A percentile compares a stretch with the other conserved stretches of the same genome.
Evolutionary conservation across 345 rosid genomes (phyloP).

Genomic region (Ceriops tagal): DNA sequence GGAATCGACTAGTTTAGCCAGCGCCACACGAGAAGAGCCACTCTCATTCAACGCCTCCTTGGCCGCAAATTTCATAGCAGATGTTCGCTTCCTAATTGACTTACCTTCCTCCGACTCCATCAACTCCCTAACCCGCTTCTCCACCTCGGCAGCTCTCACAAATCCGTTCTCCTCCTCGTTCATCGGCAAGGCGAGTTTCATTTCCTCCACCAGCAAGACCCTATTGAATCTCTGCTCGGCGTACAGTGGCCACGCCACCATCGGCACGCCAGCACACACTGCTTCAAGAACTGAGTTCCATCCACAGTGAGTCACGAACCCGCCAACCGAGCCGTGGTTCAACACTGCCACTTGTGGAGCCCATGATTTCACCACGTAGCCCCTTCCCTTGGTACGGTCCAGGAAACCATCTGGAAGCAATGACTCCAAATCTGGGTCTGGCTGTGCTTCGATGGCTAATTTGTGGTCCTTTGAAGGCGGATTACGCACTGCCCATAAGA

Average conservation of each 20-base stretch:
- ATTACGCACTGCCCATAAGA: conserved; percentile 46
- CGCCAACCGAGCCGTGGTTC: conserved; percentile 47
- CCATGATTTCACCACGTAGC: too few species aligned
- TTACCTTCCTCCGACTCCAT: conserved; percentile 40
- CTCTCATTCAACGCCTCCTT: conserved; percentile 29
- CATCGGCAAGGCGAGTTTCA: conserved; percentile 48
- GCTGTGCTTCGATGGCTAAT: too few species aligned
- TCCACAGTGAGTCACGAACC: conserved; percentile 70
- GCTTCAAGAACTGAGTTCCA: conserved; percentile 70
- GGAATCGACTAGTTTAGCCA: conserved; percentile 20
- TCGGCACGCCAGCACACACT: conserved; percentile 44
- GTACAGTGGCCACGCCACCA: conserved; percentile 57
- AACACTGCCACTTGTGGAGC: conserved; percentile 57
- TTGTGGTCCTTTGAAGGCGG: conserved; percentile 36
- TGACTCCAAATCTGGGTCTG: too few species aligned
- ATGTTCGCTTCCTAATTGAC: conserved; percentile 20
- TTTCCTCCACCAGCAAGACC: conserved; percentile 47
- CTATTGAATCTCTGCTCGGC: conserved; percentile 41
- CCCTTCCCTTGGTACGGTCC: too few species aligned
- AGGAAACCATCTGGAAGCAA: too few species aligned
- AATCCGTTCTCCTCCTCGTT: conserved; percentile 37
- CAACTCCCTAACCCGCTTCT: conserved; percentile 46
- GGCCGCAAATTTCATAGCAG: conserved; percentile 40
- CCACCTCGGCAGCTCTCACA: conserved; percentile 46
- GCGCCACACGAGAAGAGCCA: conserved; percentile 39